Evolutionary conservation across 345 rosid genomes (phyloP).

Genomic region (Acer campestre): DNA sequence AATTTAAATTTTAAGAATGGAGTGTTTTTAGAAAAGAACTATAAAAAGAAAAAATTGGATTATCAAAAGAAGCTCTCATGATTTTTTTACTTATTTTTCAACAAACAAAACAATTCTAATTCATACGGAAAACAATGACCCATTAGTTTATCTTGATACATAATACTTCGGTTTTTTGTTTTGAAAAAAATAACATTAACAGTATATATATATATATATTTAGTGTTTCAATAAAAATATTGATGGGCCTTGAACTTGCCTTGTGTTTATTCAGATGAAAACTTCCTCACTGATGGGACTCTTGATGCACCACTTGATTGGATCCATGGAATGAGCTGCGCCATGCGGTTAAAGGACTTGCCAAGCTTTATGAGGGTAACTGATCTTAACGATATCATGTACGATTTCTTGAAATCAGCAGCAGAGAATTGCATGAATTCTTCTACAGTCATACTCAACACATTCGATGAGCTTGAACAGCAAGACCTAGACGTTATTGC

Average conservation of each 20-base stretch:
- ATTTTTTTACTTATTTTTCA: no score
- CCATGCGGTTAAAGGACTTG: slow-evolving; percentile 38
- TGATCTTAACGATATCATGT: slow-evolving; percentile 33
- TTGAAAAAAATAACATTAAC: no score
- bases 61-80: no score
- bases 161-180: no score
- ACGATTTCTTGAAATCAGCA: slow-evolving; percentile 16
- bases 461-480: slow-evolving; percentile 42
- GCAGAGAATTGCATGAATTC: slow-evolving; percentile 29
- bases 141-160: no score
- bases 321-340: slow-evolving; percentile 40
- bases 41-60: no score
- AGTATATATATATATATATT: no score
- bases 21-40: no score
- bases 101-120: no score
- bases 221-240: background rate
- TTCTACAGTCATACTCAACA: slow-evolving; percentile 40
- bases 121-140: no score
- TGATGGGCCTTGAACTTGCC: background rate
- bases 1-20: no score
- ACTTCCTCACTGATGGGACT: slow-evolving; percentile 28
- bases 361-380: slow-evolving; percentile 37
- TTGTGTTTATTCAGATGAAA: slow-evolving; percentile 31
- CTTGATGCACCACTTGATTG: slow-evolving; percentile 36
- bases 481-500: slow-evolving; percentile 33